Evolutionary conservation across 2,329 filamentous ascomycete genomes (phyloP).

Genomic region (Tolypocladium ovalisporum): DNA sequence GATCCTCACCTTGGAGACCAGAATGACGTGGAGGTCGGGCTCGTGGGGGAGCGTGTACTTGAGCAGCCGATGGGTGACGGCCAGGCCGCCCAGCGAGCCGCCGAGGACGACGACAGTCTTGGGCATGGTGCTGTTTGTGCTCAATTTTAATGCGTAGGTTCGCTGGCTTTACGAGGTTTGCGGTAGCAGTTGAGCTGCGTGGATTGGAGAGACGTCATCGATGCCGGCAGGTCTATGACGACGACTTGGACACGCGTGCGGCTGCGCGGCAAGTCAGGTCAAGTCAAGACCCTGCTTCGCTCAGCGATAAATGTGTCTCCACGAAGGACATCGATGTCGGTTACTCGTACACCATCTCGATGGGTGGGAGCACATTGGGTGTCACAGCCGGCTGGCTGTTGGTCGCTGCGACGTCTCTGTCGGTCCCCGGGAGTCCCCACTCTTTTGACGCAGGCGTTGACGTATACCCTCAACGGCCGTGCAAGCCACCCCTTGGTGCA

Average conservation of each 20-base stretch:
- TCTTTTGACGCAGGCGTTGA: background rate
- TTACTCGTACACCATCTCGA: background rate
- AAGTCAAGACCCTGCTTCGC: background rate
- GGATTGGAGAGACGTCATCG: background rate
- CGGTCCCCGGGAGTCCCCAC: background rate
- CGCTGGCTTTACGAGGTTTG: background rate
- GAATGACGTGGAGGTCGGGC: slow-evolving; percentile 39
- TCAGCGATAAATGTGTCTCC: background rate
- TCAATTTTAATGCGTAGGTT: background rate
- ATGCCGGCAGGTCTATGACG: background rate
- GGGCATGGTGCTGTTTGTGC: slow-evolving; percentile 24
- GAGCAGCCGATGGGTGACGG: slow-evolving; percentile 41
- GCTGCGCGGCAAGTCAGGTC: background rate
- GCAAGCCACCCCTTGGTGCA: background rate
- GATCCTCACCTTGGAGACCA: slow-evolving; percentile 40
- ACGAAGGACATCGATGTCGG: no score
- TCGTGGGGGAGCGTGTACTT: slow-evolving; percentile 35
- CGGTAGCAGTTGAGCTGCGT: background rate
- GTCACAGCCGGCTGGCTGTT: no score
- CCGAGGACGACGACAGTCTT: slow-evolving; percentile 45
- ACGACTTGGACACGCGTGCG: background rate
- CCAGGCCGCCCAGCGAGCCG: slow-evolving; percentile 41
- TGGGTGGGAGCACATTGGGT: background rate
- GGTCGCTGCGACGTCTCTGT: background rate
- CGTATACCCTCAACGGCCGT: background rate